These are phyloP conservation scores for Aspergillus conjunctus DNA, from an alignment of 495 filamentous ascomycete species.

Conservation along the genomic window DNA sequence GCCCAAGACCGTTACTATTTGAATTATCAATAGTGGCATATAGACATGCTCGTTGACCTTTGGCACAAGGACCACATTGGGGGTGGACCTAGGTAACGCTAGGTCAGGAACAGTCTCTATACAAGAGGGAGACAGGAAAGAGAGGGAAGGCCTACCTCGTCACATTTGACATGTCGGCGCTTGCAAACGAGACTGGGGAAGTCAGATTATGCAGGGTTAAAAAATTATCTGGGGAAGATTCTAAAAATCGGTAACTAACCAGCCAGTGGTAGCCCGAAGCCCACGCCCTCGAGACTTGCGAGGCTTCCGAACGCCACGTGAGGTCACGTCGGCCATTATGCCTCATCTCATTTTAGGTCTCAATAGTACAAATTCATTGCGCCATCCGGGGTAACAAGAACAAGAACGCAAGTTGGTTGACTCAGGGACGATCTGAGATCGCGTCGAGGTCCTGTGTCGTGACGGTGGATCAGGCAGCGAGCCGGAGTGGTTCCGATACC, in stretches of 20 bases:
- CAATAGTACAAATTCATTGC: neutral
- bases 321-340: slow-evolving; percentile 15
- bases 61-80: slow-evolving; percentile 36
- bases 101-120: neutral
- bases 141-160: slow-evolving; percentile 25
- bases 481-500: slow-evolving; percentile 1
- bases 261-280: slow-evolving; percentile 35
- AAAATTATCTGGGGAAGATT: slow-evolving; percentile 1
- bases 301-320: slow-evolving; percentile 28
- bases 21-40: slow-evolving; percentile 19
- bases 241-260: slow-evolving; percentile 24
- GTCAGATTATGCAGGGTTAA: slow-evolving; percentile 8
- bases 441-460: slow-evolving; percentile 9
- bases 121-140: neutral
- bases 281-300: slow-evolving; percentile 39
- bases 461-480: slow-evolving; percentile 11
- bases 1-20: neutral
- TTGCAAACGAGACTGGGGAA: slow-evolving; percentile 31
- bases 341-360: slow-evolving; percentile 5
- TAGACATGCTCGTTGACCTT: slow-evolving; percentile 34
- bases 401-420: neutral
- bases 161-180: slow-evolving; percentile 38
- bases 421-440: slow-evolving; percentile 1
- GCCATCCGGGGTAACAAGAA: slow-evolving; percentile 3
- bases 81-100: slow-evolving; percentile 26